A percentile compares a stretch with the other conserved stretches of the same genome.
Conservation (phyloP, 768 basidiomycete species). For the Imleria badia region DNA sequence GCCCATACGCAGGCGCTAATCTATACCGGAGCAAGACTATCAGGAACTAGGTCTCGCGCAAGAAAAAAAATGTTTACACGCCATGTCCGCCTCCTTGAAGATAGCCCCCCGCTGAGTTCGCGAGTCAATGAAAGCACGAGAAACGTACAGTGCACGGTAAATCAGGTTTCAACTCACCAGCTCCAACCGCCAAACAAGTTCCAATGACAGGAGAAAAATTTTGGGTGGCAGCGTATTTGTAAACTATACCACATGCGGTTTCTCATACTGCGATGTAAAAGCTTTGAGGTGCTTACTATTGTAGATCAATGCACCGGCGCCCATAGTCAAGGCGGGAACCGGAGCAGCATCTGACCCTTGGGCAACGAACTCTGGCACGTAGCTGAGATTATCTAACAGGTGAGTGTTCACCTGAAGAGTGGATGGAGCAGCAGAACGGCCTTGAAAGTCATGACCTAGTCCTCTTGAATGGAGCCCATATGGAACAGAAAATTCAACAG, state of each 20-base stretch:
- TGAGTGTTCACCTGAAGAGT: constrained; percentile 27
- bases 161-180: constrained; percentile 1
- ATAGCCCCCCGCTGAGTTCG: constrained; percentile 44
- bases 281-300: constrained; percentile 4
- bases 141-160: too few relatives aligned
- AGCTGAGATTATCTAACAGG: constrained; percentile 9
- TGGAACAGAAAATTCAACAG: neutral
- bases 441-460: constrained; percentile 23
- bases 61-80: constrained; percentile 7
- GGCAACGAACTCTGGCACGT: constrained; percentile 18
- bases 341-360: constrained; percentile 14
- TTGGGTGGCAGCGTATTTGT: constrained; percentile 8
- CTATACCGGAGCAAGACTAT: neutral
- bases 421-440: constrained; percentile 25
- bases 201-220: constrained; percentile 21
- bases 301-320: constrained; percentile 16
- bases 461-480: neutral
- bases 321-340: constrained; percentile 20
- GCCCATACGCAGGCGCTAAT: constrained; percentile 41
- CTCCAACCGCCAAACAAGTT: constrained; percentile 22
- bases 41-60: neutral
- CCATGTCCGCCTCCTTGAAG: constrained; percentile 50
- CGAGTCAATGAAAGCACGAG: neutral
- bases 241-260: constrained; percentile 8
- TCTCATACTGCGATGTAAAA: neutral